phyloP scores from a whole-genome alignment of 768 basidiomycete species.

The Ramaria sp. region DNA sequence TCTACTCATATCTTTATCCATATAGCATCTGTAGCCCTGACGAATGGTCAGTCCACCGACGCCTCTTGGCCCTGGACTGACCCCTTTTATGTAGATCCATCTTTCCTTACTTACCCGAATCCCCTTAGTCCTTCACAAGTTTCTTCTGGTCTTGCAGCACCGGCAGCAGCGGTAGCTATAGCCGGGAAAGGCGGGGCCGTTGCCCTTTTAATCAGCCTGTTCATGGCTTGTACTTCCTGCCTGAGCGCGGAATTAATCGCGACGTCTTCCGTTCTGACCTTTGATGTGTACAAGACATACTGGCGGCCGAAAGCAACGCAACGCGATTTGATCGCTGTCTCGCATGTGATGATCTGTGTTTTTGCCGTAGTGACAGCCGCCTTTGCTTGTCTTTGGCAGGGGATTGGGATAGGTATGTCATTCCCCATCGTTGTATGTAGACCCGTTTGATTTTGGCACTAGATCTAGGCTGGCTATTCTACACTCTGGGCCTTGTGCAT shows the following conservation, averaged over 20 bases:
- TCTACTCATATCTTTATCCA: neutral
- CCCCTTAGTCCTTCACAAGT: neutral
- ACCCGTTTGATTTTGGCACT: neutral
- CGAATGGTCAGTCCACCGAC: neutral
- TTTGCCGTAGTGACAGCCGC: conserved; percentile 18
- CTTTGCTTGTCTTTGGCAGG: conserved; percentile 19
- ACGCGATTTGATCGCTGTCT: conserved; percentile 15
- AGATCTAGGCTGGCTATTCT: neutral
- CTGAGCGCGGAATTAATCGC: conserved; percentile 28
- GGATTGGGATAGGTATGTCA: conserved; percentile 13
- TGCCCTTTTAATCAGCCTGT: conserved; percentile 25
- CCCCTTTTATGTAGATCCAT: conserved; percentile 1
- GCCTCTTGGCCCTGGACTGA: neutral
- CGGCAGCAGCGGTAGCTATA: conserved; percentile 23
- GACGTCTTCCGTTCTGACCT: conserved; percentile 26
- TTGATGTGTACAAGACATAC: conserved; percentile 23
- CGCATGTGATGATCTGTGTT: conserved; percentile 18
- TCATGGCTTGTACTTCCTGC: conserved; percentile 27
- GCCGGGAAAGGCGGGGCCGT: conserved; percentile 27
- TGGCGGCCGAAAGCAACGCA: conserved; percentile 13
- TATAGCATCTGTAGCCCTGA: neutral
- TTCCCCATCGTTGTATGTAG: neutral
- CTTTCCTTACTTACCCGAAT: conserved; percentile 14
- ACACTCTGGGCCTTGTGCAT: conserved; percentile 1
- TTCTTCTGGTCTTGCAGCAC: conserved; percentile 25